Evolutionary conservation across 805 yeast species (phyloP).

Genomic region (Candida schatavii): DNA sequence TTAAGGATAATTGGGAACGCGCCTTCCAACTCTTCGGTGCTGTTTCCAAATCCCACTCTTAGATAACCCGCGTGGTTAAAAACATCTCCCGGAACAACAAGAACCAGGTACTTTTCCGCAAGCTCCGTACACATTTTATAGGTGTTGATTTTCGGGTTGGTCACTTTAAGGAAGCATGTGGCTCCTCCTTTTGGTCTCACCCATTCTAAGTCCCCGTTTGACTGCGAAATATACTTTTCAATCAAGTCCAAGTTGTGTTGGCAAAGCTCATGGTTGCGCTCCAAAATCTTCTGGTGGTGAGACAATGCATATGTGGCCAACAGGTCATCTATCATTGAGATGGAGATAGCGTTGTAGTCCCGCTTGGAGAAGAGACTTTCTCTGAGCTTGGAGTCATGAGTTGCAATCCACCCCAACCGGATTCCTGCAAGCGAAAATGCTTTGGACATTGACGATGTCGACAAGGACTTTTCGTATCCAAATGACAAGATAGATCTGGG

Average conservation of each 20-base stretch:
- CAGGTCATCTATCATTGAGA: slow-evolving; percentile 45
- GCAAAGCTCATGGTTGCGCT: slow-evolving; percentile 41
- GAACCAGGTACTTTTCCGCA: slow-evolving; percentile 29
- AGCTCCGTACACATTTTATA: slow-evolving; percentile 31
- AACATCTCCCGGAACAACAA: slow-evolving; percentile 51
- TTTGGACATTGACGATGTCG: slow-evolving; percentile 53
- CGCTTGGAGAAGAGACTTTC: slow-evolving; percentile 36
- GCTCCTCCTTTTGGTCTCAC: slow-evolving; percentile 49
- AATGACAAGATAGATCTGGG: slow-evolving; percentile 43
- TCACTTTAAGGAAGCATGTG: slow-evolving; percentile 41
- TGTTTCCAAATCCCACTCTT: slow-evolving; percentile 50
- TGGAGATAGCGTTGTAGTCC: slow-evolving; percentile 51
- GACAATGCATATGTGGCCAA: slow-evolving; percentile 43
- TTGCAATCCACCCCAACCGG: slow-evolving; percentile 51
- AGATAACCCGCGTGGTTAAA: slow-evolving; percentile 42
- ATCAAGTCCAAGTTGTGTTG: slow-evolving; percentile 32
- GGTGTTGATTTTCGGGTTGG: slow-evolving; percentile 26
- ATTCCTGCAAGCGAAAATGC: slow-evolving; percentile 54
- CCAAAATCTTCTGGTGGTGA: slow-evolving; percentile 31
- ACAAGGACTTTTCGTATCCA: slow-evolving; percentile 40
- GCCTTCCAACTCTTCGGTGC: slow-evolving; percentile 26
- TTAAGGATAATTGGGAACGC: slow-evolving; percentile 25
- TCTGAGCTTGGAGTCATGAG: slow-evolving; percentile 28
- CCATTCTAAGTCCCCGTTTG: slow-evolving; percentile 34
- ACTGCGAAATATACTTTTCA: slow-evolving; percentile 27